These are phyloP conservation scores for Irpex rosettiformis DNA, from an alignment of 1,284 basidiomycete species.

Conservation along the genomic window DNA sequence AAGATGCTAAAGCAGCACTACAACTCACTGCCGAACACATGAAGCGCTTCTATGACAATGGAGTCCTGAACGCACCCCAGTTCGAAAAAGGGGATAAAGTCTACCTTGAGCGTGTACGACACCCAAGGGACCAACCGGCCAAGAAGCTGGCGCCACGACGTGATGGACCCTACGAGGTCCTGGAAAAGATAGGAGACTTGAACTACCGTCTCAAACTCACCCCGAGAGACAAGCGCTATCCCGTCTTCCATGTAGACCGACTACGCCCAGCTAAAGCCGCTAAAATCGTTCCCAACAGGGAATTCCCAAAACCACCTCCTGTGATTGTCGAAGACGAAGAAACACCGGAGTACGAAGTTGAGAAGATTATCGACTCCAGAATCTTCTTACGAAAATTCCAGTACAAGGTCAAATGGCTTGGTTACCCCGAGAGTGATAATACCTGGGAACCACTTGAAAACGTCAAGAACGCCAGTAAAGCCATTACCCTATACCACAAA, in stretches of 20 bases:
- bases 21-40: not conserved
- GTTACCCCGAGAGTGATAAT: constrained; percentile 4
- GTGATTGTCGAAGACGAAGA: not conserved
- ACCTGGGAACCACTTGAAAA: constrained; percentile 7
- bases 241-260: not conserved
- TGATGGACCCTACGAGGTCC: not conserved
- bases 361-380: not conserved
- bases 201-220: not conserved
- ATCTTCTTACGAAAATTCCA: not conserved
- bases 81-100: not conserved
- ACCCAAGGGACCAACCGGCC: not conserved
- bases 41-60: not conserved
- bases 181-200: not conserved
- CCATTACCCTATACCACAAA: not conserved
- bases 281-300: not conserved
- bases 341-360: not conserved
- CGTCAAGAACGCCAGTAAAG: not conserved
- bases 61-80: not conserved
- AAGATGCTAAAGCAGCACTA: not conserved
- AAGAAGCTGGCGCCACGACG: not conserved
- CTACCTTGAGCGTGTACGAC: not conserved
- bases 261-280: not conserved
- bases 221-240: not conserved
- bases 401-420: constrained; percentile 12
- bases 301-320: not conserved